These are phyloP conservation scores for Globisporangium perplexum DNA, from an alignment of 352 stramenopile genomes.

Conservation along the genomic window DNA sequence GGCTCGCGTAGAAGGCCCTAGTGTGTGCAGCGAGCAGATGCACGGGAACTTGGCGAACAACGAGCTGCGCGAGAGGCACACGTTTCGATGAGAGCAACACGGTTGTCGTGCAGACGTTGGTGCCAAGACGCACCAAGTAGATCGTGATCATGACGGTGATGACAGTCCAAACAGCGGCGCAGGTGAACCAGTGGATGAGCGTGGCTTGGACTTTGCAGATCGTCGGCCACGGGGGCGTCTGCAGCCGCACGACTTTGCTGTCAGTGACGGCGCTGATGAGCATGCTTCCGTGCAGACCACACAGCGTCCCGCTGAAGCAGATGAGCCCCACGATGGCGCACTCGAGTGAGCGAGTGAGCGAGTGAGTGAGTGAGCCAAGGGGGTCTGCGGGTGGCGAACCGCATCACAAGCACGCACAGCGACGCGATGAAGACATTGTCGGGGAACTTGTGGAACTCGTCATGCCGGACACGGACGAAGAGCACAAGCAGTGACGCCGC, in stretches of 20 bases:
- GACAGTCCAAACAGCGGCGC: slow-evolving; percentile 27
- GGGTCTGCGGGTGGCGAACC: too few relatives aligned
- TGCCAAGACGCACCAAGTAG: slow-evolving; percentile 12
- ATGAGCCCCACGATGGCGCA: too few relatives aligned
- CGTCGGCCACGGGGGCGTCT: slow-evolving; percentile 14
- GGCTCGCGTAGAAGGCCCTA: slow-evolving; percentile 15
- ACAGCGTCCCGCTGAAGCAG: slow-evolving; percentile 20
- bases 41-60: slow-evolving; percentile 21
- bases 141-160: slow-evolving; percentile 17
- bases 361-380: too few relatives aligned
- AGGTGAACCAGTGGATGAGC: slow-evolving; percentile 27
- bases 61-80: slow-evolving; percentile 7
- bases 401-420: slow-evolving; percentile 25
- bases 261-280: slow-evolving; percentile 25
- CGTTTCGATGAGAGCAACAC: too few relatives aligned
- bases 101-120: too few relatives aligned
- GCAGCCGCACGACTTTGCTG: slow-evolving; percentile 19
- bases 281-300: slow-evolving; percentile 21
- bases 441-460: slow-evolving; percentile 26
- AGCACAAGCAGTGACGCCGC: slow-evolving; percentile 17
- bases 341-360: too few relatives aligned
- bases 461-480: slow-evolving; percentile 18
- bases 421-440: slow-evolving; percentile 25
- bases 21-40: slow-evolving; percentile 14
- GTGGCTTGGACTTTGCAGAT: slow-evolving; percentile 22